Conservation (phyloP, 345 rosid species). For the Aegle marmelos region DNA sequence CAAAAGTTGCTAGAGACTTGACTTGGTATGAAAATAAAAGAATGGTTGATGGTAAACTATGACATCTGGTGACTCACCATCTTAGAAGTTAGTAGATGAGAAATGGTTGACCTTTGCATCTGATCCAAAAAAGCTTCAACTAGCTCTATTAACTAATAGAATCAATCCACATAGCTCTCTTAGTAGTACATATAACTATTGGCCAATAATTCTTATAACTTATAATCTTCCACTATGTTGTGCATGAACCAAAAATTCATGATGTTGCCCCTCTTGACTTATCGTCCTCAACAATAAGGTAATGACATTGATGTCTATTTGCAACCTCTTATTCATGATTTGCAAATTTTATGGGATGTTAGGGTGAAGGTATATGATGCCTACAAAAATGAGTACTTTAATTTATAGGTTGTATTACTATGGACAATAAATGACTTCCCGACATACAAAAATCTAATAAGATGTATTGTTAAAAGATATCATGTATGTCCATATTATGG, state of each 20-base stretch:
- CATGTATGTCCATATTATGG: background rate
- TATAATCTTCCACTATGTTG: background rate
- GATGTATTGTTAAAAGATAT: background rate
- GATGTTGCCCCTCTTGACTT: background rate
- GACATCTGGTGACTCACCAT: background rate
- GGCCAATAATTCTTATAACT: background rate
- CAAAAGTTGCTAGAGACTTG: background rate
- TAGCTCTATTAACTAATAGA: background rate
- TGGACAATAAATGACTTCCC: background rate
- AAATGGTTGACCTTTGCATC: no score
- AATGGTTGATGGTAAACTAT: conserved; percentile 13
- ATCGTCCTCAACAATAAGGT: background rate
- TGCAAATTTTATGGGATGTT: no score
- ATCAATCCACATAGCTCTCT: background rate
- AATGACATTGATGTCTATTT: background rate
- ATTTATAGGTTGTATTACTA: background rate
- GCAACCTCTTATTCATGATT: no score
- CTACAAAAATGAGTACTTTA: background rate
- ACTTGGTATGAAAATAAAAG: background rate
- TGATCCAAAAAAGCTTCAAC: background rate
- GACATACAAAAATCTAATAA: fast-evolving
- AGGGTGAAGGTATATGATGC: no score
- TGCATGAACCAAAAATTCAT: background rate
- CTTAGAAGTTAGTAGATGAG: no score
- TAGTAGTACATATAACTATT: background rate